Conservation (phyloP, 2,329 filamentous ascomycete species). For the Xylaria sp. region DNA sequence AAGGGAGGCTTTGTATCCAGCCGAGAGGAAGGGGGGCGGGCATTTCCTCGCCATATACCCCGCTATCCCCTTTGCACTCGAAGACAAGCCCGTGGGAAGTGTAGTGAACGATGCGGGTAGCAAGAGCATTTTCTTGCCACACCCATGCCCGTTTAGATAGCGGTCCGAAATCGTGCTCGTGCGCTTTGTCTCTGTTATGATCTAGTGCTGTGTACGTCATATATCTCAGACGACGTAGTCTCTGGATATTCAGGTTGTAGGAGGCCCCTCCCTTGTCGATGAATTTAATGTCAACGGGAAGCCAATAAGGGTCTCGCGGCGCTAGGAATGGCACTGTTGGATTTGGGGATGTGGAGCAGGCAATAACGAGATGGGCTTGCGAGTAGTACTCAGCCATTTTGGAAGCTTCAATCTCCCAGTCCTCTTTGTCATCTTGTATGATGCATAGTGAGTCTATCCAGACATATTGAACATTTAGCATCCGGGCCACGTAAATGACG, state of each 20-base stretch:
- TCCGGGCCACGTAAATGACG: not conserved
- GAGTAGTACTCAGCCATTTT: constrained; percentile 20
- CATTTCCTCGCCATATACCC: constrained; percentile 17
- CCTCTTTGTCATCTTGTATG: not conserved
- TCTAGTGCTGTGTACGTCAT: constrained; percentile 5
- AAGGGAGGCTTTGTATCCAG: constrained; percentile 17
- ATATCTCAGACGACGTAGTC: constrained; percentile 12
- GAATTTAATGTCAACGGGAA: constrained; percentile 8
- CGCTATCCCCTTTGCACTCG: constrained; percentile 9
- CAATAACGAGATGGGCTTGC: constrained; percentile 13
- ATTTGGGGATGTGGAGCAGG: constrained; percentile 12
- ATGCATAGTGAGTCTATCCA: constrained; percentile 14
- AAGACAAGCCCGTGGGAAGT: constrained; percentile 12
- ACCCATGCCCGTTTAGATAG: constrained; percentile 14
- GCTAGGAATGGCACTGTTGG: constrained; percentile 17
- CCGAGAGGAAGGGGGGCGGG: constrained; percentile 2
- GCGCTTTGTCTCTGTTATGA: constrained; percentile 7
- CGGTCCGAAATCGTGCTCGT: constrained; percentile 12
- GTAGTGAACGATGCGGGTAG: constrained; percentile 18
- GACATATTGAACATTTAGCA: constrained; percentile 1
- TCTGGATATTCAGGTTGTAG: constrained; percentile 8
- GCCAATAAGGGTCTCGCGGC: constrained; percentile 13
- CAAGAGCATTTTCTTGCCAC: constrained; percentile 21
- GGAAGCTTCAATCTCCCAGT: constrained; percentile 17
- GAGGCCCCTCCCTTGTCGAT: not conserved